Base-by-base conservation (phyloP, 2,329 filamentous ascomycete genomes). In the Thelonectria olida region DNA sequence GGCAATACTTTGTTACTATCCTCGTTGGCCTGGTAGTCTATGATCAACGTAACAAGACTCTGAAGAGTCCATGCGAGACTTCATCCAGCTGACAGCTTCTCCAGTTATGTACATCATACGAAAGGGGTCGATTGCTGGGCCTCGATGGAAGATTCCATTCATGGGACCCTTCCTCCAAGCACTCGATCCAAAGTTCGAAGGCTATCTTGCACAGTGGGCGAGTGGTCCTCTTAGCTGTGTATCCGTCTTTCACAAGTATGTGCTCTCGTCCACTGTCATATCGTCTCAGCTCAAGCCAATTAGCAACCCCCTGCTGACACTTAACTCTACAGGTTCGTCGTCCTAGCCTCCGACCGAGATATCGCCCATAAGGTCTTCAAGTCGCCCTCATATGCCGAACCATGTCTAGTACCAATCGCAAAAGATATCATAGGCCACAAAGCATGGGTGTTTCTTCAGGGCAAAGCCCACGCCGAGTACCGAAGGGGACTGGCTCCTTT, bases 281-380 rank as follows among this genome's bases (percentile, higher is more conserved):
- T 41, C 2, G 9, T 9, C 17, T 17, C 19, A 5, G 10, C 38
- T 6, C 38, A 12, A 12, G 23, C 41, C 4, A 34, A 44, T 6
- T 17, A 12, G 15, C 7, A n/a, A 4, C 2, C 9, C 2, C 2
- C 1, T 66, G 13, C 28, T 31, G 7, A 31, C 28, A 10, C 13
- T 8, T 31, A 10, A 31, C 8, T 31, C 4, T 10, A 31, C 31
- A 92, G 90, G 72, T 94, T 94, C 76, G 91, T 94, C 62, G 90
- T 94, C 50, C 89, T 94, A 64, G 90, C 88, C 25, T 91, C 90
- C 8, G 90, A 90, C 52, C 88, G 91, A 69, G 91, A 94, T 76
- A 86, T 93, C 74, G 90, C 91, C 47, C 90, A 90, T 74, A 94
- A 93, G 73, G 89, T 93, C 66, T 92, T 94, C 84, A 94, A 93